Base-by-base conservation (phyloP, 805 yeast genomes). In the Barnettozyma californica region DNA sequence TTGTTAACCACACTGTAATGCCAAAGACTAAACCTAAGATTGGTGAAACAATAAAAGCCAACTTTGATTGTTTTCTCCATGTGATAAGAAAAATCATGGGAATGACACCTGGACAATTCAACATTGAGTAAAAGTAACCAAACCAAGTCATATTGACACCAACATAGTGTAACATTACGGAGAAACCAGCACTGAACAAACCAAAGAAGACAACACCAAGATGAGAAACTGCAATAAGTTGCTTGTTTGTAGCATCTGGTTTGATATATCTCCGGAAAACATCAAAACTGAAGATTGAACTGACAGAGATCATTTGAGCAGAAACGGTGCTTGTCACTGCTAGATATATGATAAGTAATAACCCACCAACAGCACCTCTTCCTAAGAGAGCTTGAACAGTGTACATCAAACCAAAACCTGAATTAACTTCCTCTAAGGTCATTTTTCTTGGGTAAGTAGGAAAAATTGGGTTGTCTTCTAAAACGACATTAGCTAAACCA, bases 311-410 rank as follows among this genome's bases (percentile, higher is more conserved):
- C 50, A 69, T 56, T 48, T 71, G 73, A 1, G 74, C 73, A n/a
- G 69, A 64, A 14, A 68, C 58, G 2, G 75, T 70, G 9, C 72
- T 66, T 4, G 75, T 71, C 19, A 63, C 71, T 16, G 74, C 61
- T 67, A 70, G 60, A 53, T 67, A 71, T 59, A 65, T 26, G 66
- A 66, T 60, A 6, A 71, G 47, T 64, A 70, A 66, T 14, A 67
- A 45, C 39, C 67, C 59, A 3, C 66, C 73, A 10, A 68, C 67
- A 10, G 65, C 73, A 21, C 71, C 70, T 14, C 71, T 74, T 16
- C 75, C 75, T n/a, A 70, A 56, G 8, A 71, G 53, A 47, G 90
- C 87, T 14, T 76, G 60, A 45, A 65, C 48, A 4, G 67, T 70
- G 48, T 64, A 65, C 13, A 64, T 55, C 13, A 70, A 60, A 5